These are phyloP conservation scores for Tylopilus sp. DNA, from an alignment of 1,284 basidiomycete genomes.

Conservation along the genomic window DNA sequence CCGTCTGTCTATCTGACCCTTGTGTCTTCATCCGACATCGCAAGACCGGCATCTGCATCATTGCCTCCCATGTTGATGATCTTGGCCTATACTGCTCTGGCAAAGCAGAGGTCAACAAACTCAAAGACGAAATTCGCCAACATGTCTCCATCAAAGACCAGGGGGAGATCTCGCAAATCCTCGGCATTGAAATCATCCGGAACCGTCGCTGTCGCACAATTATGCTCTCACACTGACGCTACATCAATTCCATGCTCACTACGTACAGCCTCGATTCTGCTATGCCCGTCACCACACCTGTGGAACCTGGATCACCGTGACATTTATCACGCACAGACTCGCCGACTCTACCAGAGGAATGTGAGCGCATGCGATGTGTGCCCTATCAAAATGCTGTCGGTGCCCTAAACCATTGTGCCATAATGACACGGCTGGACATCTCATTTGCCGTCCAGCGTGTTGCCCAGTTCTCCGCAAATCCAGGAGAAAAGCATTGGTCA, in stretches of 20 bases:
- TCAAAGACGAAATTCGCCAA: not conserved
- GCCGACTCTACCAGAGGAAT: not conserved
- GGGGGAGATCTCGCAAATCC: not conserved
- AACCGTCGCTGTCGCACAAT: not conserved
- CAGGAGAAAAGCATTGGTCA: not conserved
- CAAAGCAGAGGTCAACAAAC: not conserved
- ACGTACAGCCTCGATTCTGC: not conserved
- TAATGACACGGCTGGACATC: too few species aligned
- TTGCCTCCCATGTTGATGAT: not conserved
- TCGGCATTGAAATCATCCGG: not conserved
- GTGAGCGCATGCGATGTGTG: too few species aligned
- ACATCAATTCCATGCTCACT: not conserved
- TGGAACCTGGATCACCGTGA: too few species aligned
- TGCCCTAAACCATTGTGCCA: too few species aligned
- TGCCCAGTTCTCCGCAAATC: not conserved
- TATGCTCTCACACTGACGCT: not conserved
- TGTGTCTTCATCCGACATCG: not conserved
- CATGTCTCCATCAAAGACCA: not conserved
- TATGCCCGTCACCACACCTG: not conserved
- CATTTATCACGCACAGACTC: not conserved
- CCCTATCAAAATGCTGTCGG: too few species aligned
- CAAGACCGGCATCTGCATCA: not conserved
- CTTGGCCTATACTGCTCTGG: not conserved
- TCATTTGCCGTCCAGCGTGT: not conserved
- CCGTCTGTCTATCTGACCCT: not conserved